Evolutionary conservation across 2,329 filamentous ascomycete genomes (phyloP), one percentile per base, ranked within the genome.

Genomic region (Bipolaris sorokiniana): DNA sequence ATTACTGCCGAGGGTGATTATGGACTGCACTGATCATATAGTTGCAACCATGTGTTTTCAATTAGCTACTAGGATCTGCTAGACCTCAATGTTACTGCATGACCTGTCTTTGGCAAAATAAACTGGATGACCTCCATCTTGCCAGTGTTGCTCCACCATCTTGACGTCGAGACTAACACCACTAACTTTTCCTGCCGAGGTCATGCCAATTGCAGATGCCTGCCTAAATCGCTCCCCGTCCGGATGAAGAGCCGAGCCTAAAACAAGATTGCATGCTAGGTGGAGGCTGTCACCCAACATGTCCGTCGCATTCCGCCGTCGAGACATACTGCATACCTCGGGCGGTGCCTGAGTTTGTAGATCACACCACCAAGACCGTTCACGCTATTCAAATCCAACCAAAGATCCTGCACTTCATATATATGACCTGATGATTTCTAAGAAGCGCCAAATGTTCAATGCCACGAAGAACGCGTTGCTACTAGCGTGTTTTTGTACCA

Each of bases 1-100:
- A 75, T 81, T 56, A 73, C 70, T 11, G 60, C 62, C n/a, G 69
- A 75, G 48, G 72, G 69, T 13, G 74, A 71, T 48, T 68, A 71
- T 37, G 67, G 66, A 11, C 50, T 69, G 54, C 70, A 72, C 46
- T 73, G 49, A 37, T 13, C 7, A 33, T 16, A 23, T 7, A 3
- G n/a, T 31, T n/a, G n/a, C 11, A 31, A 31, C 28, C 10, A 31
- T 28, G 5, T 13, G 2, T 5, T 37, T 23, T 7, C 15, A n/a
- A 22, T 20, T 9, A 15, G 18, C 20, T 38, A 31, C 13, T 41
- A 11, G n/a, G 20, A 34, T 45, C 13, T 5, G 45, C 20, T 51
- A 22, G 18, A 55, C 20, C 22, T 51, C 11, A 20, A 33, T 20
- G 40, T 23, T 23, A 51, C 20, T 11, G 13, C 2, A 18, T 5